These are phyloP conservation scores for Thinopyrum obtusiflorum DNA, from an alignment of 202 grass and related monocot species.

Conservation along the genomic window DNA sequence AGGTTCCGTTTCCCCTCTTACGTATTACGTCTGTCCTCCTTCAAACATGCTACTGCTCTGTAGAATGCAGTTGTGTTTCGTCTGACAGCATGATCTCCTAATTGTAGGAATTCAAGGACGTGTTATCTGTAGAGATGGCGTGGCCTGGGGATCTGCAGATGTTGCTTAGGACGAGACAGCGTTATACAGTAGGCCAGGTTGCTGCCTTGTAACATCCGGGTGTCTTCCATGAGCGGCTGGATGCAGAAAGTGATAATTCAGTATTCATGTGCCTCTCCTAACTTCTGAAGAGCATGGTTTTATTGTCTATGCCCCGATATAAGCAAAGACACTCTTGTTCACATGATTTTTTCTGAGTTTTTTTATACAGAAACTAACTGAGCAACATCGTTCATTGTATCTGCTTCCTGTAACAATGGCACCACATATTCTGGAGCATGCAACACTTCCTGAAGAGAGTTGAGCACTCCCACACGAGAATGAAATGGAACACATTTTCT, in stretches of 20 bases:
- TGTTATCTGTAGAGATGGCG: constrained; percentile 38
- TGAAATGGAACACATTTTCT: constrained; percentile 11
- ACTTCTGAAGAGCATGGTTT: neutral
- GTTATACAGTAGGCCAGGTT: constrained; percentile 57
- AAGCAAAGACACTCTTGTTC: no score
- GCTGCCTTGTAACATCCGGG: constrained; percentile 62
- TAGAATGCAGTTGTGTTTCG: no score
- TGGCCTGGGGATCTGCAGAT: constrained; percentile 49
- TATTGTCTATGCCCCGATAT: no score
- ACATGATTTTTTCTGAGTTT: neutral
- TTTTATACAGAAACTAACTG: neutral
- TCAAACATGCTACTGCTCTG: no score
- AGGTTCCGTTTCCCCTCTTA: no score
- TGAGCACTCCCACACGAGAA: neutral
- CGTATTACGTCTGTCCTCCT: no score
- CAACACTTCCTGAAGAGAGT: neutral
- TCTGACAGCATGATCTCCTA: no score
- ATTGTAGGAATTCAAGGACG: no score
- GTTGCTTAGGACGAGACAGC: constrained; percentile 39
- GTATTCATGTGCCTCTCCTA: constrained; percentile 5
- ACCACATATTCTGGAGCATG: constrained; percentile 32
- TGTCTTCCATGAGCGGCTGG: constrained; percentile 44
- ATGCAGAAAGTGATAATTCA: constrained; percentile 45
- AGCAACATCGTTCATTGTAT: neutral
- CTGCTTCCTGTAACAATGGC: neutral